Evolutionary conservation across 2,329 filamentous ascomycete species (phyloP), one percentile per base, ranked within the genome.

Genomic region (Exophiala sp.): DNA sequence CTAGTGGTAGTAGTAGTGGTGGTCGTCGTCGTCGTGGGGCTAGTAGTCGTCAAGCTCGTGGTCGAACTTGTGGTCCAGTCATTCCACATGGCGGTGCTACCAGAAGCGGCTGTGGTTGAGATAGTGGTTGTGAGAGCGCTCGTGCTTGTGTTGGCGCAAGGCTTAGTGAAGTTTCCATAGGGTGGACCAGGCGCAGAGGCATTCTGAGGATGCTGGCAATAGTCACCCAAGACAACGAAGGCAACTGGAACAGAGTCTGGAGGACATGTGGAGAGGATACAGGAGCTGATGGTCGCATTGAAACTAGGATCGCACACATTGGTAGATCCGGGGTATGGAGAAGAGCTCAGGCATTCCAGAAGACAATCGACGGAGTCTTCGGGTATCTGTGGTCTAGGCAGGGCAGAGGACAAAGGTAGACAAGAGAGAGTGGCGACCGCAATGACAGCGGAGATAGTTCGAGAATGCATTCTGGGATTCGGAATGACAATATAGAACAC

Each of bases 361-460:
- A 38, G 41, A 24, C 41, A 21, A 20, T 43, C 41, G n/a, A 21
- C 40, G 21, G 41, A 8, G 14, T n/a, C 21, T 14, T 24, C 21
- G 9, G 9, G n/a, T 20, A 24, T 29, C n/a, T 51, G 49, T 11
- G 49, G 42, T 42, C 38, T 41, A 11, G 50, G 50, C 10, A 53
- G 44, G n/a, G 50, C 50, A 48, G n/a, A 33, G 8, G 44, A 48
- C 24, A 48, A 35, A 18, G 50, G 50, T 29, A 53, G 40, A 42
- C 35, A 52, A 29, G 44, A 34, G 18, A 53, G 24, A 6, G 33
- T 24, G 18, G 38, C 44, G 8, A 38, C 50, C 29, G 38, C 44
- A 16, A 42, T 38, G 11, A 48, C 24, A 32, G 43, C 50, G 32
- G 43, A 41, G 35, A 29, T 53, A 12, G 33, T 41, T 29, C 34